Conservation (phyloP, 495 filamentous ascomycete species). For the Penicillium argentinense region DNA sequence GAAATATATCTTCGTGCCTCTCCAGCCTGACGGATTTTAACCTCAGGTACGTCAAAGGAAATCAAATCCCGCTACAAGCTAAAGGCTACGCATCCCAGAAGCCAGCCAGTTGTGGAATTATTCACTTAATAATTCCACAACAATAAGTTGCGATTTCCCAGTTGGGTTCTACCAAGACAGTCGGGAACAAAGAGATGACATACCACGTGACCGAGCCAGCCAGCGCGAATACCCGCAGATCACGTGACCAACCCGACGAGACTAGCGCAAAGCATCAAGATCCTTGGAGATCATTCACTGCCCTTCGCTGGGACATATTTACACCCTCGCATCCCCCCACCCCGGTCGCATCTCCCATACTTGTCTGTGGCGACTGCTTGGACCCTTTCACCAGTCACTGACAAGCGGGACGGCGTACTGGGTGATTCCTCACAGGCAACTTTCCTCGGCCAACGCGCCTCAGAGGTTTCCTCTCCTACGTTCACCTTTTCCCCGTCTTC, state of each 20-base stretch:
- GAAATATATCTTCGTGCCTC: too few species aligned
- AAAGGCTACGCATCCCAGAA: too few species aligned
- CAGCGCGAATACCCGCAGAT: too few species aligned
- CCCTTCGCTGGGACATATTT: conserved; percentile 20
- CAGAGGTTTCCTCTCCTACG: not conserved
- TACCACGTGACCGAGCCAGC: not conserved
- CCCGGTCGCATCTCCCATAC: conserved; percentile 7
- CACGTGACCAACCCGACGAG: conserved; percentile 4
- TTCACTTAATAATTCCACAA: too few species aligned
- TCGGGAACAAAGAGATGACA: too few species aligned
- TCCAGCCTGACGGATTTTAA: too few species aligned
- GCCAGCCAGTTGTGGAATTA: too few species aligned
- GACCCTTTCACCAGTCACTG: conserved; percentile 14
- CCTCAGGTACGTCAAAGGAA: too few species aligned
- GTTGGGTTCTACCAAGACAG: too few species aligned
- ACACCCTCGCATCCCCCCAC: conserved; percentile 20
- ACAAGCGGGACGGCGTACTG: conserved; percentile 26
- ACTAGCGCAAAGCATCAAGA: conserved; percentile 29
- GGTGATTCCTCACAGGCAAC: conserved; percentile 21
- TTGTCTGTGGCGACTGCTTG: conserved; percentile 14
- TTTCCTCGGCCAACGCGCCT: conserved; percentile 7
- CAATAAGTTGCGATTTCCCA: not conserved
- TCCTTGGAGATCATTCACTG: conserved; percentile 26
- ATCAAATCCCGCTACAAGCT: too few species aligned
- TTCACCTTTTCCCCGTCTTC: conserved; percentile 2